Conservation (phyloP, 495 filamentous ascomycete species). For the Lentithecium fluviatile region DNA sequence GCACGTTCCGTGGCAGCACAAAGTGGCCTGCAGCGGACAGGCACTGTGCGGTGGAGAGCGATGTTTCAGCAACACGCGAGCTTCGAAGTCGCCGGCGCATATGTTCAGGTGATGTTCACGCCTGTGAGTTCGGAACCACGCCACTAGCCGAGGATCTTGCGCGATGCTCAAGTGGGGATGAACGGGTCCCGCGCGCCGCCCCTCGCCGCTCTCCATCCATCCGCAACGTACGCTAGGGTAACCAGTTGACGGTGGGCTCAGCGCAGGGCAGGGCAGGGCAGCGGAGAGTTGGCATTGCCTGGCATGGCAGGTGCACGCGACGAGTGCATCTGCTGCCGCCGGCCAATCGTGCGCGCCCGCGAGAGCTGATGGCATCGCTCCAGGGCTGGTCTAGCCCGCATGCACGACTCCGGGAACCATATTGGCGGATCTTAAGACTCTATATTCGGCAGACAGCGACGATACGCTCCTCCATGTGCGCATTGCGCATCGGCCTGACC, state of each 20-base stretch:
- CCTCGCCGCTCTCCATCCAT: neutral
- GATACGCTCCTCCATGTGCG: neutral
- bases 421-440: constrained; percentile 12
- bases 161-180: neutral
- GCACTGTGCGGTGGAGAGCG: constrained; percentile 16
- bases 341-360: constrained; percentile 16
- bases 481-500: constrained; percentile 21
- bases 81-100: constrained; percentile 4
- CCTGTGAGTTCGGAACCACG: neutral
- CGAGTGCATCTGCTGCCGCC: constrained; percentile 1
- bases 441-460: constrained; percentile 20
- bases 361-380: constrained; percentile 9
- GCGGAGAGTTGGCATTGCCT: too few species aligned
- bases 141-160: constrained; percentile 9
- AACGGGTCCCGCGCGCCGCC: neutral
- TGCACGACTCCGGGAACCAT: constrained; percentile 31
- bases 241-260: too few species aligned
- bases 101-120: neutral
- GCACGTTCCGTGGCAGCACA: constrained; percentile 31
- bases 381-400: constrained; percentile 23
- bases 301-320: too few species aligned
- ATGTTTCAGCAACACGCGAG: constrained; percentile 28
- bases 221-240: too few species aligned
- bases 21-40: constrained; percentile 11
- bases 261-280: too few species aligned